Evolutionary conservation across 1,139 yeast genomes (phyloP).

Genomic region (Blastobotrys petasosporus): DNA sequence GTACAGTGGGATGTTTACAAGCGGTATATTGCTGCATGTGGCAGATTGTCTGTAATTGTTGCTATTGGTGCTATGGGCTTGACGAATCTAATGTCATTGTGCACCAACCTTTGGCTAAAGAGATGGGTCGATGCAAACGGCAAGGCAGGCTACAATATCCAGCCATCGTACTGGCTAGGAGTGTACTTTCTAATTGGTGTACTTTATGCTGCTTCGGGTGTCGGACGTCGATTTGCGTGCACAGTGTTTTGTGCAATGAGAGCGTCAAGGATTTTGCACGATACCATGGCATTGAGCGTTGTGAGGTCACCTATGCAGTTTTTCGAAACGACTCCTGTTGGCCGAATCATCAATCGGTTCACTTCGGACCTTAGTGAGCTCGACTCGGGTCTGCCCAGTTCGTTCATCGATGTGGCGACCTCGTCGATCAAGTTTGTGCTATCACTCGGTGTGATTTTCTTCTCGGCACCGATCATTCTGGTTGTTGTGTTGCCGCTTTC

Average conservation of each 20-base stretch:
- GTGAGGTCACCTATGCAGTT: constrained; percentile 69
- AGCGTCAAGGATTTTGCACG: constrained; percentile 74
- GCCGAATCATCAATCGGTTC: constrained; percentile 65
- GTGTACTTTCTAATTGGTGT: constrained; percentile 67
- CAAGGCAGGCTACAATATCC: constrained; percentile 58
- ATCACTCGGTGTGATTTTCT: constrained; percentile 58
- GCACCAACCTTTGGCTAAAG: constrained; percentile 79
- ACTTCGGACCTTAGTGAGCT: constrained; percentile 63
- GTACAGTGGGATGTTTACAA: constrained; percentile 80
- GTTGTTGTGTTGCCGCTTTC: constrained; percentile 42
- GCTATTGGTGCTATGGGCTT: constrained; percentile 39
- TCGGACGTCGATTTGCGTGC: constrained; percentile 59
- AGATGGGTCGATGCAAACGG: constrained; percentile 91
- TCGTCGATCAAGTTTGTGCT: constrained; percentile 54
- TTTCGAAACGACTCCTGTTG: constrained; percentile 64
- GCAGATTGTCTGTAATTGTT: constrained; percentile 54
- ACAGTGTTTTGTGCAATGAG: constrained; percentile 78
- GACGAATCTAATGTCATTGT: constrained; percentile 46
- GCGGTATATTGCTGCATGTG: constrained; percentile 81
- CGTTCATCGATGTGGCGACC: constrained; percentile 42
- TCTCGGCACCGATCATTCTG: constrained; percentile 63
- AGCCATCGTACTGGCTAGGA: constrained; percentile 58
- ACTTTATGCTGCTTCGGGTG: constrained; percentile 49
- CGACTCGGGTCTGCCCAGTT: constrained; percentile 51
- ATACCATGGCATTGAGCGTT: constrained; percentile 71